Evolutionary conservation across 345 rosid genomes (phyloP).

Genomic region (Hypericum androsaemum): DNA sequence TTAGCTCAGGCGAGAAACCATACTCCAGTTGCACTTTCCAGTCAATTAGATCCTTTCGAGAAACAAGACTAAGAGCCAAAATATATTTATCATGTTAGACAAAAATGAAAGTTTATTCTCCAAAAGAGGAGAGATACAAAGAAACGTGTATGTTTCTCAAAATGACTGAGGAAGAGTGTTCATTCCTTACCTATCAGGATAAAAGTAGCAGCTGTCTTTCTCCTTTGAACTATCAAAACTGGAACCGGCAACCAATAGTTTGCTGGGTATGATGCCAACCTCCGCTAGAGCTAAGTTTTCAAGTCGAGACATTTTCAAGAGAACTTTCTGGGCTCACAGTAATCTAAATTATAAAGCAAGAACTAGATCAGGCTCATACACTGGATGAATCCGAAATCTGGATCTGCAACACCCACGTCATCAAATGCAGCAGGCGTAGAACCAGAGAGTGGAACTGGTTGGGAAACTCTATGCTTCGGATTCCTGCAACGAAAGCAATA

Average conservation of each 20-base stretch:
- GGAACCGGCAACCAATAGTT: constrained; percentile 26
- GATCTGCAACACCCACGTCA: constrained; percentile 50
- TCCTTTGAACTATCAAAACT: constrained; percentile 22
- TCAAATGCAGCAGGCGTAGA: constrained; percentile 56
- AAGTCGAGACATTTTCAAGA: constrained; percentile 12
- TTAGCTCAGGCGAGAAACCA: constrained; percentile 31
- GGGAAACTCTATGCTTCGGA: constrained; percentile 57
- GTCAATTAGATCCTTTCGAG: constrained; percentile 61
- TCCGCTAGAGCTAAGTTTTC: constrained; percentile 60
- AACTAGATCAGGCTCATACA: constrained; percentile 23
- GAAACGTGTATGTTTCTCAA: not conserved
- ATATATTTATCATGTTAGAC: constrained; percentile 1
- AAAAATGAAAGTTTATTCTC: not conserved
- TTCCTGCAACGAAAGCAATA: constrained; percentile 33
- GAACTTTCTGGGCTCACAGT: not conserved
- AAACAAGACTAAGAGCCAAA: constrained; percentile 43
- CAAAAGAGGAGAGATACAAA: not conserved
- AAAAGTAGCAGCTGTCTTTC: constrained; percentile 22
- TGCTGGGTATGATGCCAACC: constrained; percentile 66
- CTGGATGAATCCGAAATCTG: constrained; percentile 60
- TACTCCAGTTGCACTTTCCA: constrained; percentile 83
- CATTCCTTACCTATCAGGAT: constrained; percentile 51
- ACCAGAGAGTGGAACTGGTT: constrained; percentile 51
- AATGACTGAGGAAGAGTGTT: not conserved
- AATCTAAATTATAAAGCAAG: constrained; percentile 4